These are phyloP conservation scores for Nematodospora anomalae DNA, from an alignment of 1,139 yeast species.

Conservation along the genomic window DNA sequence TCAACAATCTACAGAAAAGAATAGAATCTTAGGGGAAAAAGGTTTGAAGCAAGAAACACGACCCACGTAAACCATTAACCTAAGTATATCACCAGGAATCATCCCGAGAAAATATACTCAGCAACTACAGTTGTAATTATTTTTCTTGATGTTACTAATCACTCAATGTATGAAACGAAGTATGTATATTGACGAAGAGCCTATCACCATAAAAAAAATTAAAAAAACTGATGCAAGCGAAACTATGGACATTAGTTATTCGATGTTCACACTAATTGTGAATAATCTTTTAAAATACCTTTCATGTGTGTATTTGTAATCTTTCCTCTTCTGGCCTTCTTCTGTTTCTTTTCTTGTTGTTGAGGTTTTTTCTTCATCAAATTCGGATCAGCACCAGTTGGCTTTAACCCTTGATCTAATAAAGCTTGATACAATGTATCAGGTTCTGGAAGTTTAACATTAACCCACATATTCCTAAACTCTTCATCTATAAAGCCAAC, in stretches of 20 bases:
- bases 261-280: constrained; percentile 37
- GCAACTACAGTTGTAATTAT: too few relatives aligned
- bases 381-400: constrained; percentile 97
- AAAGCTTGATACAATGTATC: constrained; percentile 74
- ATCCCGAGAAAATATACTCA: too few relatives aligned
- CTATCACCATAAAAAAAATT: too few relatives aligned
- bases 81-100: too few relatives aligned
- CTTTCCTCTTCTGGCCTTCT: constrained; percentile 89
- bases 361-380: constrained; percentile 69
- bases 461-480: constrained; percentile 78
- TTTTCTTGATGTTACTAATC: too few relatives aligned
- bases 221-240: too few relatives aligned
- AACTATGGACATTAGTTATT: too few relatives aligned
- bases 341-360: constrained; percentile 70
- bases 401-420: constrained; percentile 84
- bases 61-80: too few relatives aligned
- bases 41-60: neutral
- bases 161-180: too few relatives aligned
- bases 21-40: neutral
- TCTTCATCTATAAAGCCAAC: constrained; percentile 79
- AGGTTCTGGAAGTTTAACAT: constrained; percentile 74
- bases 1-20: neutral
- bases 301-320: constrained; percentile 95
- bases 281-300: constrained; percentile 88
- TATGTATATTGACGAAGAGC: too few relatives aligned